Evolutionary conservation across 2,329 filamentous ascomycete genomes (phyloP), one percentile per base, ranked within the genome.

Genomic region (Phialophora tarda): DNA sequence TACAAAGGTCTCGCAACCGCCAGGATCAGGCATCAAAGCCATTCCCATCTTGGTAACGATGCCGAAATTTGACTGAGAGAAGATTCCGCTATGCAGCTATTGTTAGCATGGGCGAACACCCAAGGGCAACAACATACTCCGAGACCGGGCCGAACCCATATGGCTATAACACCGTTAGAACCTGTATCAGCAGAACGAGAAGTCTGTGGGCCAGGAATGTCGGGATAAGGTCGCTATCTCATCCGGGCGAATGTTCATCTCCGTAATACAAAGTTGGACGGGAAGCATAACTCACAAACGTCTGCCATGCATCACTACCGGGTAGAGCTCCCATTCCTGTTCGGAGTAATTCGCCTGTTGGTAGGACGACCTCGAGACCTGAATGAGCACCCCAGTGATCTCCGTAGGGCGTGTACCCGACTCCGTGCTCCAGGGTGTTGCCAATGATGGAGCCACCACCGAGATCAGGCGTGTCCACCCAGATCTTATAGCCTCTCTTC

Each of bases 41-140:
- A 86, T 79, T 0, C 84, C 84, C 79, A 86, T 83, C 73, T 86
- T 86, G 2, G 82, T 83, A 24, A 66, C 54, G 21, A 66, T 59
- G 14, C 64, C 76, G 78, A 79, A 64, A 64, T 73, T 73, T 32
- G 65, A 68, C 51, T 73, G 72, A 14, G 64, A 69, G 63, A 73
- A 73, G 12, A 73, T 72, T 8, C 78, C 78, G 66, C 38, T 44
- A 21, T 5, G 38, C 17, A 44, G 14, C 57, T 51, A 26, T 53
- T 14, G n/a, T 53, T 23, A 53, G 23, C 38, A 21, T 8, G 7
- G 4, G 38, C 4, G 10, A 26, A 14, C 4, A 8, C 5, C 12
- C 21, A 12, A 8, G 23, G 21, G 48, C n/a, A 24, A 14, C 17
- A 21, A n/a, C 57, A n/a, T 59, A 59, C 57, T 79, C 77, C 24